A percentile compares a stretch with the other conserved stretches of the same genome.
These are phyloP conservation scores for Aurifilum marmelostoma DNA, from an alignment of 2,329 filamentous ascomycete species.

Conservation along the genomic window DNA sequence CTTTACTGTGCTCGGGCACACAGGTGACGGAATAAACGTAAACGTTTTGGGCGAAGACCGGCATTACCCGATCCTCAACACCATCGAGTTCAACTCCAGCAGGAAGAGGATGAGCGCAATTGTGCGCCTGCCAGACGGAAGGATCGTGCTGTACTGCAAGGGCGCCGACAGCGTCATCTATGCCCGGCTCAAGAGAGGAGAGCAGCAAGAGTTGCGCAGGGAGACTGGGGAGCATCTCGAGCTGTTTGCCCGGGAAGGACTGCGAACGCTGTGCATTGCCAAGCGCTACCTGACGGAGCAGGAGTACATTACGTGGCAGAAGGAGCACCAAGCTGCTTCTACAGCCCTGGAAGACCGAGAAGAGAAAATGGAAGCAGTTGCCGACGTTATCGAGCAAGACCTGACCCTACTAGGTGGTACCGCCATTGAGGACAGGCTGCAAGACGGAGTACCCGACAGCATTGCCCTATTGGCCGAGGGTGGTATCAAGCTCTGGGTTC, in stretches of 20 bases:
- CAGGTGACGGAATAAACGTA: conserved; percentile 78
- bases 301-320: conserved; percentile 84
- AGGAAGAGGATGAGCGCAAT: conserved; percentile 98
- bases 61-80: conserved; percentile 87
- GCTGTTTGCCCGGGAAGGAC: conserved; percentile 93
- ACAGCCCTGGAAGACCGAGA: conserved; percentile 84
- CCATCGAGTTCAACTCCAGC: conserved; percentile 95
- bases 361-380: conserved; percentile 87
- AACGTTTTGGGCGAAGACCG: conserved; percentile 87
- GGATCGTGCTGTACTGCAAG: conserved; percentile 93
- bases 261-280: conserved; percentile 93
- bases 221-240: conserved; percentile 92
- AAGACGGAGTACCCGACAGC: conserved; percentile 95
- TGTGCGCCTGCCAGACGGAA: conserved; percentile 88
- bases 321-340: conserved; percentile 84
- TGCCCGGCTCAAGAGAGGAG: conserved; percentile 80
- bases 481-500: conserved; percentile 97
- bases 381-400: conserved; percentile 89
- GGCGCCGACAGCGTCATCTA: conserved; percentile 98
- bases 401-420: conserved; percentile 88
- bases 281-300: conserved; percentile 78
- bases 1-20: conserved; percentile 85
- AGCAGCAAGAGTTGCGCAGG: conserved; percentile 82
- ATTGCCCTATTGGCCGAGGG: conserved; percentile 89
- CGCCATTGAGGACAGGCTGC: conserved; percentile 93